Evolutionary conservation across 352 stramenopile species (phyloP), one percentile per base, ranked within the genome.

Genomic region (Globisporangium takayamanum): DNA sequence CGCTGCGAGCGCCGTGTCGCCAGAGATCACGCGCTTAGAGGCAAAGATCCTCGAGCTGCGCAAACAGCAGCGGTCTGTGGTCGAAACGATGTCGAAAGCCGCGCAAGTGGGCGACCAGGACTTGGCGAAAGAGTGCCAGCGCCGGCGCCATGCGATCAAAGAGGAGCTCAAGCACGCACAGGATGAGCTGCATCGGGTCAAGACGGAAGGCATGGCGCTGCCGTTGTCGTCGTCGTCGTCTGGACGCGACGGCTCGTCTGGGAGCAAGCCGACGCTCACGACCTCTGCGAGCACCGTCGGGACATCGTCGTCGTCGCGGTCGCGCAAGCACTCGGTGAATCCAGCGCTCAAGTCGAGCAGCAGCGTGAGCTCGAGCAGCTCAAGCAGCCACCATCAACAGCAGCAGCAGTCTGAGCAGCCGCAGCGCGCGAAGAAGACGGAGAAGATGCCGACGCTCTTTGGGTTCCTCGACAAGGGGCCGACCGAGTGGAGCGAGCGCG

Each of bases 401-500:
- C 25, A 72, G 52, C 56, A 63, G 37, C 50, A 47, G 22, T 61
- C 60, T 46, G 76, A 68, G 41, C 63, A 62, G 20, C 69, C 60
- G 28, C 54, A 57, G 20, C 57, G 64, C 36, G 53, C 46, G 50
- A 74, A 59, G 60, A 80, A 78, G 37, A 64, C 69, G 30, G 72
- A 81, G 11, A 86, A 83, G 50, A 89, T 93, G 70, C 84, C 81
- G 36, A 90, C 83, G 57, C 60, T 90, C 7, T 77, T 55, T 48
- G 84, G 84, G 0, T 93, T 91, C 63, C 66, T 95, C 55, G 85
- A 92, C 28, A 95, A 95, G 67, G 84, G 84, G 1, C 85, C 85
- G n/a, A 93, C 83, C 8, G 83, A 95, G 45, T 95, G 83, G 81
- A 89, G 80, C 37, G 74, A 87, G 42, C 73, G 73, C 33, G 82